These are phyloP conservation scores for Gynandropsis gynandra DNA, from an alignment of 345 rosid genomes.

Conservation along the genomic window DNA sequence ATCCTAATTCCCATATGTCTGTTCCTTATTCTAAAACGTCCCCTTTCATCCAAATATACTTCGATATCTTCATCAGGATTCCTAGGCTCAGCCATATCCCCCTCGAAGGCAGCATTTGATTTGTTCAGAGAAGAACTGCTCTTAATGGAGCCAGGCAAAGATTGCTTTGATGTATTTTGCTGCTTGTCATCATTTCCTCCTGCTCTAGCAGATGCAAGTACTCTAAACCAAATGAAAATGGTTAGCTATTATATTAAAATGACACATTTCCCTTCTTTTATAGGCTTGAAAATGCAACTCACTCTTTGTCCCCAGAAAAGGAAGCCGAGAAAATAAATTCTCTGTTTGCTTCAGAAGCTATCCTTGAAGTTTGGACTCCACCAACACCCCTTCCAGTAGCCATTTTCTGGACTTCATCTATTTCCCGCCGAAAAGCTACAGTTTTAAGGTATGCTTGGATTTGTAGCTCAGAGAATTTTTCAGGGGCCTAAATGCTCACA, in stretches of 20 bases:
- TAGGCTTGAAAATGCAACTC: conserved; percentile 25
- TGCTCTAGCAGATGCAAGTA: conserved; percentile 46
- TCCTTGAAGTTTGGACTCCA: conserved; percentile 83
- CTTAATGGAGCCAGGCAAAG: conserved; percentile 29
- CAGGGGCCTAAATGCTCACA: conserved; percentile 57
- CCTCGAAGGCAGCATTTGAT: conserved; percentile 34
- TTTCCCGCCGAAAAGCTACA: conserved; percentile 92
- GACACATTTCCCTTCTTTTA: conserved; percentile 4
- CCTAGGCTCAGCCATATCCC: conserved; percentile 30
- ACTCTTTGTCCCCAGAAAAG: conserved; percentile 88
- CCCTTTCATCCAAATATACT: conserved; percentile 80
- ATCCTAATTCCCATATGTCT: conserved; percentile 91
- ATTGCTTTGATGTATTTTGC: conserved; percentile 24
- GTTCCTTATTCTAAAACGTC: conserved; percentile 55
- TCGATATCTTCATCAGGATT: conserved; percentile 55
- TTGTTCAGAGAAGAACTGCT: conserved; percentile 27
- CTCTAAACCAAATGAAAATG: conserved; percentile 36
- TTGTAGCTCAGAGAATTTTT: conserved; percentile 86
- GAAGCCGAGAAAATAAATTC: conserved; percentile 91
- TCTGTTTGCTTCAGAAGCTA: conserved; percentile 93
- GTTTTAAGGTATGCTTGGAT: conserved; percentile 90
- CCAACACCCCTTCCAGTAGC: conserved; percentile 79
- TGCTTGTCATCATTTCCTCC: conserved; percentile 38
- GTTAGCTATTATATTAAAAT: conserved; percentile 5
- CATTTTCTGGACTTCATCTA: conserved; percentile 82